Conservation (phyloP, 441 rosid species). For the Pelargonium australe region DNA sequence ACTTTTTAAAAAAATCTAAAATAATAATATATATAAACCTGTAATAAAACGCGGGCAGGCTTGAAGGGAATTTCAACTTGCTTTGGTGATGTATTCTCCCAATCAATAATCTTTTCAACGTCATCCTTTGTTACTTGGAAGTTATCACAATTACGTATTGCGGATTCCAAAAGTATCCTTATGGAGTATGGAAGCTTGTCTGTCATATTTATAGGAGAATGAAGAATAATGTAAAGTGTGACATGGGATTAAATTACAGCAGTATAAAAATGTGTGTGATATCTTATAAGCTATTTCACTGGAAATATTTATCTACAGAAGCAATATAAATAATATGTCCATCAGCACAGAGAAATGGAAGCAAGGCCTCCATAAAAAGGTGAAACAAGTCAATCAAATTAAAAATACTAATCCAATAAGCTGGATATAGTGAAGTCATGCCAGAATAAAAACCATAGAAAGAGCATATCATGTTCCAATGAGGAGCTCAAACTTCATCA, state of each 20-base stretch:
- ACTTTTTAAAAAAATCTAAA: neutral
- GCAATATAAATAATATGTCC: neutral
- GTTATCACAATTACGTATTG: constrained; percentile 52
- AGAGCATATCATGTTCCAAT: too few relatives aligned
- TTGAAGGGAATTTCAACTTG: constrained; percentile 69
- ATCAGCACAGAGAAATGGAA: neutral
- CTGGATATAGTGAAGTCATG: neutral
- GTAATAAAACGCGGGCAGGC: constrained; percentile 56
- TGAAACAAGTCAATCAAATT: too few relatives aligned
- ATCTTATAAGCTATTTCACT: neutral
- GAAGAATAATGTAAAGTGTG: neutral
- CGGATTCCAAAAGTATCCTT: constrained; percentile 57
- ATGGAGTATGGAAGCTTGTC: constrained; percentile 52
- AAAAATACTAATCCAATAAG: too few relatives aligned
- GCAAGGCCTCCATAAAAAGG: neutral
- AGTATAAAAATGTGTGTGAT: neutral
- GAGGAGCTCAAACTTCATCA: neutral
- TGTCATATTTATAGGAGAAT: constrained; percentile 16
- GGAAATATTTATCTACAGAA: neutral
- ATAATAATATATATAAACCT: constrained; percentile 27
- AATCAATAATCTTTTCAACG: constrained; percentile 56
- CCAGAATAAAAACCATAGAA: neutral
- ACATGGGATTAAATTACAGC: neutral
- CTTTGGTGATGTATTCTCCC: constrained; percentile 54
- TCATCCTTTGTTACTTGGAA: constrained; percentile 55